Base-by-base conservation (phyloP, 345 rosid species). In the Hibiscus mutabilis region DNA sequence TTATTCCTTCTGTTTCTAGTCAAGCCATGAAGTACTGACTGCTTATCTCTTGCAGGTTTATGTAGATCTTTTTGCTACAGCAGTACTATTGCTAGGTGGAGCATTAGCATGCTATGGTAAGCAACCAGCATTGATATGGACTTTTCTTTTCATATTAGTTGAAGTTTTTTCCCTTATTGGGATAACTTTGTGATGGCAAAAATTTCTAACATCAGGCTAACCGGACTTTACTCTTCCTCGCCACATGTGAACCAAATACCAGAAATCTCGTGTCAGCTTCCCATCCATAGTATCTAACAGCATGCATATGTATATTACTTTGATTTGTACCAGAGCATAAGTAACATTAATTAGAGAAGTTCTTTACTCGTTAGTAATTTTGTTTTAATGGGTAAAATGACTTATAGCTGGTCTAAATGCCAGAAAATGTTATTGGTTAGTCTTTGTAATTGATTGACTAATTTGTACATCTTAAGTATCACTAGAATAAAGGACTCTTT, bases 91-190 rank as follows among this genome's bases (percentile, higher is more conserved):
- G 33, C 75, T 86, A 64, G 93, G 93, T 67, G 84, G 80, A 71
- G 84, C 88, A 56, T 76, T 88, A 74, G 87, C 86, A 66, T 83
- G 79, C 90, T 86, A 85, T 74, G 52, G 75, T 76, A 69, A 84
- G 87, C 51, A 69, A 22, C 35, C 74, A 63, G 29, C 27, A 67
- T 58, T 63, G 24, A 21, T 56, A 44, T 55, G 1, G 3, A 24
- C 57, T 21, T 60, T 42, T 47, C n/a, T 19, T 3, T 25, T 62
- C 11, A 14, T 10, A 24, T 24, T 24, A 31, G 8, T 46, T 24
- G 56, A 46, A 66, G 11, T 7, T 46, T 66, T 66, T 15, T 1
- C 18, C 35, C 37, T 44, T 66, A 66, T 24, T n/a, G 42, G 19
- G 6, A 66, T 47, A 16, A 16, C 70, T 47, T 25, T 27, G 40